Evolutionary conservation across 495 filamentous ascomycete genomes (phyloP), one percentile per base, ranked within the genome.

Genomic region (Opeltia flavorubescens): DNA sequence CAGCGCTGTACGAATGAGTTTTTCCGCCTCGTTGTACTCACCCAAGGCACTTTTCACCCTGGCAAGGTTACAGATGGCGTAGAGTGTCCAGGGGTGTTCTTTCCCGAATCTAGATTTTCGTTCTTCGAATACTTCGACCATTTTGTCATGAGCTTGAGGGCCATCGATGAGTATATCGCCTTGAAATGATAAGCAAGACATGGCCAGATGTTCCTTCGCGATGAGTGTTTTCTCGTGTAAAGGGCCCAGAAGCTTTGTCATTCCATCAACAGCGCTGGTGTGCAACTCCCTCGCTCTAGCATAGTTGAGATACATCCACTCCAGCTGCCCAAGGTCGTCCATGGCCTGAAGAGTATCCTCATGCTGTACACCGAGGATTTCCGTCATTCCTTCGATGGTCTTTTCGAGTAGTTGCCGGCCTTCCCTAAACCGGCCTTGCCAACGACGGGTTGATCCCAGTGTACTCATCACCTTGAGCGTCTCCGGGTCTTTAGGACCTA

Each of bases 51-150:
- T 53, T 39, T 60, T 62, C 15, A 65, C 21, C 4, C 50, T 50
- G 9, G 58, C 62, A 12, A 61, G 50, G 30, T 61, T 61, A 5
- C 18, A 44, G 26, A 61, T 57, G 8, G 59, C 56, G 4, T 54
- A 55, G 17, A 67, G 56, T 0, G 55, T 64, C 23, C 51, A 62
- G 0, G 56, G 51, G 24, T 68, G 63, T 46, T 70, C 66, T 39
- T 60, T 65, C 3, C 65, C 64, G 6, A 66, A 48, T 23, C 51
- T 51, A 12, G 49, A 45, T 27, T 54, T 55, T 9, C 65, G 59
- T 15, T 38, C 28, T 17, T 59, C 53, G 7, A 58, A 25, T 18
- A 67, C 57, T 38, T 57, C 49, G 6, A 40, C 20, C 44, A 59
- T 55, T 15, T 55, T 39, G 7, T 49, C 42, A 23, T 59, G 48